These are phyloP conservation scores for Yamadazyma membranifaciens DNA, from an alignment of 1,139 yeast genomes.

Conservation along the genomic window DNA sequence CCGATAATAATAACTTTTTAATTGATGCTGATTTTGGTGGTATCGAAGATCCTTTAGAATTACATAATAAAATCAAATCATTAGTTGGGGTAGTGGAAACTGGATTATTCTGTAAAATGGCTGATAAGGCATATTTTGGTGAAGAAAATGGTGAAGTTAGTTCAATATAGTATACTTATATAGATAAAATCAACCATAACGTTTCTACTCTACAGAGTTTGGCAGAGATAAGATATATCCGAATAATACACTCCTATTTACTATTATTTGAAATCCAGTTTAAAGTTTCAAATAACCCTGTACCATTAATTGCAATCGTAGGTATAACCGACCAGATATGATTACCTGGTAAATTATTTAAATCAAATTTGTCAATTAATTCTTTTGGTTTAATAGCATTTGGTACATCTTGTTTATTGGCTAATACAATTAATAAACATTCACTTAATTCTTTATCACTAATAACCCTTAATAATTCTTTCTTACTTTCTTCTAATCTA, in stretches of 20 bases:
- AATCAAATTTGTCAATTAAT: constrained; percentile 56
- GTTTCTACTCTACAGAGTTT: not conserved
- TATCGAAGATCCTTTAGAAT: constrained; percentile 55
- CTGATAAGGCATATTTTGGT: constrained; percentile 85
- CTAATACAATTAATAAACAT: constrained; percentile 78
- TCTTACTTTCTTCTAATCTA: constrained; percentile 75
- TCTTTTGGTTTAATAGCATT: constrained; percentile 65
- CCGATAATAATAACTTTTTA: constrained; percentile 92
- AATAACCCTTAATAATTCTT: constrained; percentile 74
- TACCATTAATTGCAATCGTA: constrained; percentile 71
- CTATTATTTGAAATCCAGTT: constrained; percentile 71
- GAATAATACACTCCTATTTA: constrained; percentile 22
- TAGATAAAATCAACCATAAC: not conserved
- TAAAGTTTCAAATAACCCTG: constrained; percentile 71
- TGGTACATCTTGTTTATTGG: constrained; percentile 85
- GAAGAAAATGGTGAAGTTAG: constrained; percentile 67
- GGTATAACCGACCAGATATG: constrained; percentile 79
- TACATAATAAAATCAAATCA: constrained; percentile 66
- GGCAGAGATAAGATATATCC: not conserved
- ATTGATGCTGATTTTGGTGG: constrained; percentile 93
- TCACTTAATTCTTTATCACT: constrained; percentile 78
- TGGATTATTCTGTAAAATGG: constrained; percentile 76
- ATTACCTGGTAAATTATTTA: constrained; percentile 51
- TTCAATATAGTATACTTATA: not conserved
- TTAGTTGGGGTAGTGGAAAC: constrained; percentile 97